Conservation (phyloP, 768 basidiomycete species). For the Leccinum fibrillosum region DNA sequence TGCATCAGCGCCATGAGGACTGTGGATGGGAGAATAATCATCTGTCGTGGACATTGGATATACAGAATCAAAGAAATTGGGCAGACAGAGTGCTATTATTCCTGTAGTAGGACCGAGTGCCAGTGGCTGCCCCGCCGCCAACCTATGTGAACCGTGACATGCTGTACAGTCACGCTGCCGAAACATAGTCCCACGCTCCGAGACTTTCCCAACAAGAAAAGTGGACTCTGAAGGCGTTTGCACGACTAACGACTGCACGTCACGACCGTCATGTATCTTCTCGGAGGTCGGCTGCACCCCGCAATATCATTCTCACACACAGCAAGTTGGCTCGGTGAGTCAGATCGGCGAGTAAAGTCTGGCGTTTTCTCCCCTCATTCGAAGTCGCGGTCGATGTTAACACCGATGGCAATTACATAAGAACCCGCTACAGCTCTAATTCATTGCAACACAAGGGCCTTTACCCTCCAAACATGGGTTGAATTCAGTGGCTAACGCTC, state of each 20-base stretch:
- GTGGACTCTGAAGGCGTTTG: neutral
- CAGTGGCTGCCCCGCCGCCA: neutral
- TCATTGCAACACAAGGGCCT: conserved; percentile 3
- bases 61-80: neutral
- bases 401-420: conserved; percentile 20
- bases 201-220: neutral
- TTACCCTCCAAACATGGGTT: conserved; percentile 18
- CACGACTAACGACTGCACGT: neutral
- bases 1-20: neutral
- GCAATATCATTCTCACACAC: conserved; percentile 27
- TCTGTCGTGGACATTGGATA: neutral
- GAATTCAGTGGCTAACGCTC: conserved; percentile 5
- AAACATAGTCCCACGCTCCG: neutral
- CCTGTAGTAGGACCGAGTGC: neutral
- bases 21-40: neutral
- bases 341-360: conserved; percentile 26
- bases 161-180: conserved; percentile 10
- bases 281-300: conserved; percentile 10
- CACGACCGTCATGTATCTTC: neutral
- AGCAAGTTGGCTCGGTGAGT: conserved; percentile 27
- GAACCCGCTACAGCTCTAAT: conserved; percentile 16
- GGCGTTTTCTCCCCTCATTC: conserved; percentile 21
- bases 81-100: neutral
- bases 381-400: conserved; percentile 16
- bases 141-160: neutral